Percentiles rank a stretch among this genome's conserved stretches.
These are phyloP conservation scores for Carex parvula DNA, from an alignment of 176 grass and related monocot genomes.

Conservation along the genomic window DNA sequence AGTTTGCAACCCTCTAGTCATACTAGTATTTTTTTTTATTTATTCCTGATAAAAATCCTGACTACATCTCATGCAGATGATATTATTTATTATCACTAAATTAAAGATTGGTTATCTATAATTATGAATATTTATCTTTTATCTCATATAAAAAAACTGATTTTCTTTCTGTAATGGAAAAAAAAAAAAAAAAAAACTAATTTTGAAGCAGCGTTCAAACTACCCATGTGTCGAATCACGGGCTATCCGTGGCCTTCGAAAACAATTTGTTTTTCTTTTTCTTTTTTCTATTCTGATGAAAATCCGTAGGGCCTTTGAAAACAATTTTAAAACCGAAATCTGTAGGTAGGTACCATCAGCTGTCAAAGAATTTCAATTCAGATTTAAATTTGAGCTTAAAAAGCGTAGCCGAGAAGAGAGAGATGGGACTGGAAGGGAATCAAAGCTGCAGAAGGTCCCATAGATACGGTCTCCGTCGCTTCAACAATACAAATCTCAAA, in stretches of 20 bases:
- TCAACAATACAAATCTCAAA: constrained; percentile 2
- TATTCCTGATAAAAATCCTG: too few species aligned
- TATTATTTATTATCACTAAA: too few species aligned
- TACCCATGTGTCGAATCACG: constrained; percentile 12
- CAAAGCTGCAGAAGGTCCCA: constrained; percentile 8
- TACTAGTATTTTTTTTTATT: too few species aligned
- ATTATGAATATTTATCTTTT: too few species aligned
- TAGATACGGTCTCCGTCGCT: constrained; percentile 15
- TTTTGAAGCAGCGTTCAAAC: neutral
- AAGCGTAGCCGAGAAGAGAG: neutral
- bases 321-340: neutral
- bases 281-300: too few species aligned
- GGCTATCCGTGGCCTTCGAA: neutral
- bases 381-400: neutral
- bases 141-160: too few species aligned
- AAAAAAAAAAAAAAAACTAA: too few species aligned
- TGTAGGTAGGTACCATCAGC: neutral
- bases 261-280: neutral
- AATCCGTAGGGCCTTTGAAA: neutral
- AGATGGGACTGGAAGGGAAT: constrained; percentile 10
- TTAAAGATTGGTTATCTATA: too few species aligned
- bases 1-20: too few species aligned
- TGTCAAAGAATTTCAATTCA: constrained; percentile 1
- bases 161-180: too few species aligned
- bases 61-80: too few species aligned